These are phyloP conservation scores for Penicillium riverlandense DNA, from an alignment of 495 filamentous ascomycete species.

Conservation along the genomic window DNA sequence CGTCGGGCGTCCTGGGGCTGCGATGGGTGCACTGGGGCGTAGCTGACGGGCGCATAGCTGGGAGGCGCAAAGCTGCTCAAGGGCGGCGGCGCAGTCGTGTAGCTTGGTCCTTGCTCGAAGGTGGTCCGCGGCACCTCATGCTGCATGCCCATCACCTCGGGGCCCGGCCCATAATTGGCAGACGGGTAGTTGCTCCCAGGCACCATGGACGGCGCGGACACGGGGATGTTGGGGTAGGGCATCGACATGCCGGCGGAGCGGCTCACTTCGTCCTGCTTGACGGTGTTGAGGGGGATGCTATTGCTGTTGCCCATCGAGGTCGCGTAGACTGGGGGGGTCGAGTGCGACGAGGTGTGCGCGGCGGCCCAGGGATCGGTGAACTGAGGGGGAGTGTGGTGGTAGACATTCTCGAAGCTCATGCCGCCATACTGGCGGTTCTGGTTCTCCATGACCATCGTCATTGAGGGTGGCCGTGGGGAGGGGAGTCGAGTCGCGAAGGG, in stretches of 20 bases:
- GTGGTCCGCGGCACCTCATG: slow-evolving; percentile 52
- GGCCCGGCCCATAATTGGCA: slow-evolving; percentile 46
- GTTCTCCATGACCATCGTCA: slow-evolving; percentile 86
- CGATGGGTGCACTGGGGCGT: slow-evolving; percentile 43
- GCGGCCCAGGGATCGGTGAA: slow-evolving; percentile 91
- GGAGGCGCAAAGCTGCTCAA: slow-evolving; percentile 58
- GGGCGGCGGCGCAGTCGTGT: slow-evolving; percentile 56
- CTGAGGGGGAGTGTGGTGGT: slow-evolving; percentile 66
- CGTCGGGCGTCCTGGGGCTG: slow-evolving; percentile 61
- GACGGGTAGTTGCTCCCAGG: slow-evolving; percentile 65
- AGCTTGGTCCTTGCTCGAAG: slow-evolving; percentile 52
- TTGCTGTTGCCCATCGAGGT: slow-evolving; percentile 52
- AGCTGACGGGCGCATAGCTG: slow-evolving; percentile 48
- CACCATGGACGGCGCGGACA: slow-evolving; percentile 61
- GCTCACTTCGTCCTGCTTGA: slow-evolving; percentile 49
- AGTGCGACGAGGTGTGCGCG: slow-evolving; percentile 48
- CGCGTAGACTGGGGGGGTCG: slow-evolving; percentile 47
- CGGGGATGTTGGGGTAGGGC: slow-evolving; percentile 65
- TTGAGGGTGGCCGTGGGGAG: slow-evolving; percentile 30
- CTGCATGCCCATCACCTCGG: slow-evolving; percentile 67
- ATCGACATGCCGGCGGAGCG: slow-evolving; percentile 61
- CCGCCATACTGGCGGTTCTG: slow-evolving; percentile 76
- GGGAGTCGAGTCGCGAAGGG: slow-evolving; percentile 11
- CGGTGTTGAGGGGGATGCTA: slow-evolving; percentile 45
- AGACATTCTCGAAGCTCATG: slow-evolving; percentile 74